These are phyloP conservation scores for Persicaria tinctoria DNA, from an alignment of 148 eudicot species.

Conservation along the genomic window DNA sequence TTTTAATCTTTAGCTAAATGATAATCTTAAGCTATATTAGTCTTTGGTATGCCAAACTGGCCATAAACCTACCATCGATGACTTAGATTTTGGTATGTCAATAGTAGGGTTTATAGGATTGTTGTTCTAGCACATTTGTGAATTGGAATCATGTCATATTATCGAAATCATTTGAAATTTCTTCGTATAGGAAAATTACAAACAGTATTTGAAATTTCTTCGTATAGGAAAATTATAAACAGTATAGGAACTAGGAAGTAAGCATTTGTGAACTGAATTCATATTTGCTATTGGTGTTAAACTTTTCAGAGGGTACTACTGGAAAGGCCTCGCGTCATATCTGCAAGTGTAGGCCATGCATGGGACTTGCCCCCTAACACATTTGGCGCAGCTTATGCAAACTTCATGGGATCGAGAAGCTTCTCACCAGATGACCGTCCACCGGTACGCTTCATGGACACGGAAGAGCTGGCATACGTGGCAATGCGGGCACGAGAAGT, in stretches of 20 bases:
- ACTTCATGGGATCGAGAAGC: slow-evolving; percentile 90
- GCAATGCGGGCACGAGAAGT: slow-evolving; percentile 92
- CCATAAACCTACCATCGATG: not conserved
- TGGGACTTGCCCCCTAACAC: slow-evolving; percentile 94
- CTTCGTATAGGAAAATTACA: not conserved
- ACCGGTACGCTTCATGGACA: slow-evolving; percentile 85
- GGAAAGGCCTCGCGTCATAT: slow-evolving; percentile 83
- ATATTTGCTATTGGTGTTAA: not conserved
- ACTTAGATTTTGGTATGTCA: not conserved
- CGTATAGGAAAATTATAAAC: not conserved
- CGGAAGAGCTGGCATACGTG: slow-evolving; percentile 75
- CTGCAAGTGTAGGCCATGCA: slow-evolving; percentile 64
- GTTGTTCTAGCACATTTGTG: not conserved
- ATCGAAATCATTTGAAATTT: not conserved
- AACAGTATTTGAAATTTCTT: not conserved
- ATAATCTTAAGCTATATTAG: too few relatives aligned
- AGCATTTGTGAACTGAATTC: not conserved
- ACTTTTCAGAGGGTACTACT: slow-evolving; percentile 46
- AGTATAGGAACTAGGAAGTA: not conserved
- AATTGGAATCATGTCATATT: not conserved
- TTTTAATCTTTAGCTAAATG: too few relatives aligned
- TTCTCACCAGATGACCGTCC: slow-evolving; percentile 93
- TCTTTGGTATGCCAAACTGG: too few relatives aligned
- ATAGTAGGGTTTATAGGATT: not conserved
- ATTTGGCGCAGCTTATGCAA: slow-evolving; percentile 91